Conservation (phyloP, 192 early-diverging fungal species). For the Coemansia sp. region DNA sequence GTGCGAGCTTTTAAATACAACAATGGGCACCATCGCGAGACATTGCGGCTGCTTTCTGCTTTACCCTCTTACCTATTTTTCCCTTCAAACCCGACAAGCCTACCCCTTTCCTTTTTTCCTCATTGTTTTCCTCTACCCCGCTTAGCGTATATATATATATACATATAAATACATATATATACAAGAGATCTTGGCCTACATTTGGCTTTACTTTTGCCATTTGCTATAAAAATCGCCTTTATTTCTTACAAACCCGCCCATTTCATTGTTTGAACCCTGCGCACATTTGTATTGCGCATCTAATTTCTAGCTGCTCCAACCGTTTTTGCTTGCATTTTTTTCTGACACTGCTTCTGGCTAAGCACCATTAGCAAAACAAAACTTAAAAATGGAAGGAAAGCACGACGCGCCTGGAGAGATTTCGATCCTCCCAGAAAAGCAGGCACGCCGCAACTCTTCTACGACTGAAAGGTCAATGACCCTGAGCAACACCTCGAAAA, state of each 20-base stretch:
- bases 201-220: not conserved
- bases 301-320: not conserved
- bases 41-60: not conserved
- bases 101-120: not conserved
- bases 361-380: not conserved
- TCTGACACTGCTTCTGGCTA: not conserved
- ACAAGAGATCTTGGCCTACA: not conserved
- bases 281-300: not conserved
- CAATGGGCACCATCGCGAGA: not conserved
- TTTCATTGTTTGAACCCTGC: not conserved
- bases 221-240: not conserved
- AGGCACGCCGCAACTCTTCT: not conserved
- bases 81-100: not conserved
- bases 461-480: conserved; percentile 3
- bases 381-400: not conserved
- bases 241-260: not conserved
- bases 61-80: not conserved
- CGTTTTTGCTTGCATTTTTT: not conserved
- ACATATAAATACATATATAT: not conserved
- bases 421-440: not conserved
- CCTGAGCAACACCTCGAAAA: not conserved
- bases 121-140: not conserved
- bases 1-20: not conserved
- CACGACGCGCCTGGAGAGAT: not conserved
- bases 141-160: not conserved